A percentile compares a stretch with the other conserved stretches of the same genome.
Conservation (phyloP, 2,329 filamentous ascomycete genomes). For the Lecanicillium sp. region DNA sequence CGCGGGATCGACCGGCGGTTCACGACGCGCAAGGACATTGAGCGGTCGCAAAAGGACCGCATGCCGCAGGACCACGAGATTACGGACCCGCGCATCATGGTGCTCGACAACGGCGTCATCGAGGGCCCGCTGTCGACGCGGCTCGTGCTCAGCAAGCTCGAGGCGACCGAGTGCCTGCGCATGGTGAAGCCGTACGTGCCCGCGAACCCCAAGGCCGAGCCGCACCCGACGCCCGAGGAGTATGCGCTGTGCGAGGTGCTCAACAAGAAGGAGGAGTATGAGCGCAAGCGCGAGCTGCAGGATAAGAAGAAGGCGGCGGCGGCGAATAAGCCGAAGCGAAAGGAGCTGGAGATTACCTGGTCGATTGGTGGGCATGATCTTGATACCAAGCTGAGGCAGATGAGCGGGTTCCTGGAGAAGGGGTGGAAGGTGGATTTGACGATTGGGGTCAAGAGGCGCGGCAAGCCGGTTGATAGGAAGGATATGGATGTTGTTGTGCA, state of each 20-base stretch:
- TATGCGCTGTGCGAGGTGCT: constrained; percentile 65
- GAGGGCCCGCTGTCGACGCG: constrained; percentile 29
- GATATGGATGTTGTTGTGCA: constrained; percentile 53
- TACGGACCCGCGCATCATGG: constrained; percentile 31
- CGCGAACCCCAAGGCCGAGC: constrained; percentile 17
- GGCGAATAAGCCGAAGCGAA: constrained; percentile 38
- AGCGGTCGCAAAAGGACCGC: constrained; percentile 26
- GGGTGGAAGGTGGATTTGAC: constrained; percentile 69
- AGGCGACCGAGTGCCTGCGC: constrained; percentile 30
- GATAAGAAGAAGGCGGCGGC: constrained; percentile 36
- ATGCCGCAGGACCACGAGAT: constrained; percentile 38
- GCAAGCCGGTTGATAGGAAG: constrained; percentile 48
- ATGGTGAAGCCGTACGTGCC: constrained; percentile 31
- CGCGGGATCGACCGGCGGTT: constrained; percentile 24
- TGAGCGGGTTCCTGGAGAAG: constrained; percentile 63
- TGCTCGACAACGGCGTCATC: constrained; percentile 30
- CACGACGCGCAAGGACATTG: constrained; percentile 25
- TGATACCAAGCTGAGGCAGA: constrained; percentile 58
- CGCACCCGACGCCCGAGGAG: constrained; percentile 10
- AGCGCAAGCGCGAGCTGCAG: constrained; percentile 32
- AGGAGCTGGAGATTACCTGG: constrained; percentile 89
- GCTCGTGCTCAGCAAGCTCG: constrained; percentile 32
- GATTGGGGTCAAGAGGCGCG: constrained; percentile 58
- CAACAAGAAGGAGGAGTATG: constrained; percentile 45
- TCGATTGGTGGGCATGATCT: constrained; percentile 72